A percentile compares a stretch with the other conserved stretches of the same genome.
Conservation (phyloP, 441 rosid species). For the Adansonia rubrostipa region DNA sequence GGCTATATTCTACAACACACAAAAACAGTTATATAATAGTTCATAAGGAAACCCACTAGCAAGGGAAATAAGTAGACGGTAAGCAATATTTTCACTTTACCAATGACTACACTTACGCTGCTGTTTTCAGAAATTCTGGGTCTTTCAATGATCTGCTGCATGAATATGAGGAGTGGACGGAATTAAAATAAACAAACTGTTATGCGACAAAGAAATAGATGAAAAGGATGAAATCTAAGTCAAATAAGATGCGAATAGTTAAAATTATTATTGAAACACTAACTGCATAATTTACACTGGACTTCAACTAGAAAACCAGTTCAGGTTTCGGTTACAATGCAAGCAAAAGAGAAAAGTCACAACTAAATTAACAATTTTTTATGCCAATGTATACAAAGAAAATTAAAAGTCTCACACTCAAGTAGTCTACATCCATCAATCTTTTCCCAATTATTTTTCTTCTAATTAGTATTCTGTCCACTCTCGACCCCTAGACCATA, state of each 20-base stretch:
- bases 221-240: neutral
- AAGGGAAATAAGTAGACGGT: neutral
- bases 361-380: constrained; percentile 55
- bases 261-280: constrained; percentile 54
- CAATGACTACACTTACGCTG: neutral
- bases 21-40: neutral
- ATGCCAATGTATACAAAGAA: constrained; percentile 67
- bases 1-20: neutral
- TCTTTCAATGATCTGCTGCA: neutral
- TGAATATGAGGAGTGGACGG: neutral
- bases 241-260: constrained; percentile 33
- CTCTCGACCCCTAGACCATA: constrained; percentile 58
- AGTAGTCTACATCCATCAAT: constrained; percentile 58
- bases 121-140: neutral
- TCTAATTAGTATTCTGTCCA: constrained; percentile 36
- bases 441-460: constrained; percentile 21
- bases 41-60: neutral
- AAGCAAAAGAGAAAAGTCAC: constrained; percentile 44
- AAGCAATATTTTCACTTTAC: neutral
- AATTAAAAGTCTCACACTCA: constrained; percentile 57
- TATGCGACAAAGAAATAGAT: neutral
- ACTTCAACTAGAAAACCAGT: constrained; percentile 57
- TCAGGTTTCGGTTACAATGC: constrained; percentile 53
- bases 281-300: constrained; percentile 58
- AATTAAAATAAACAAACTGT: neutral